A percentile compares a stretch with the other conserved stretches of the same genome.
phyloP scores from a whole-genome alignment of 1,139 yeast genomes.

The Candida smagusa region DNA sequence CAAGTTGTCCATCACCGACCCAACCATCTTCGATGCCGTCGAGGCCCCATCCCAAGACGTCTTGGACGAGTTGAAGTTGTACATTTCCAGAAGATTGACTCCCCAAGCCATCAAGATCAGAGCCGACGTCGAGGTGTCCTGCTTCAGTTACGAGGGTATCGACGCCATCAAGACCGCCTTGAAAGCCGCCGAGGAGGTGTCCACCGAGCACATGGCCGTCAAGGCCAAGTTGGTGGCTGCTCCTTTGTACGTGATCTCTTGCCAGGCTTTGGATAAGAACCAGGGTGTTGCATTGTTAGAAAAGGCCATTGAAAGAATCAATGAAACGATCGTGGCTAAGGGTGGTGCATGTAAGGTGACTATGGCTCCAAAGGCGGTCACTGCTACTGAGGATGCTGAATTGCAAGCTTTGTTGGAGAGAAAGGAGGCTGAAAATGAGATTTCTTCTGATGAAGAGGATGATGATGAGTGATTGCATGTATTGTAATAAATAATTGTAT shows the following conservation, averaged over 20 bases:
- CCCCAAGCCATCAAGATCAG: slow-evolving; percentile 98
- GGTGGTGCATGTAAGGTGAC: slow-evolving; percentile 92
- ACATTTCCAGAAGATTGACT: slow-evolving; percentile 89
- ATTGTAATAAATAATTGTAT: not conserved
- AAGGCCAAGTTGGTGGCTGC: slow-evolving; percentile 97
- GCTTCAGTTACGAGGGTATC: slow-evolving; percentile 96
- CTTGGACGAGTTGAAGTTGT: slow-evolving; percentile 75
- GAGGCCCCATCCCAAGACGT: slow-evolving; percentile 70
- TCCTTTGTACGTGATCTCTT: slow-evolving; percentile 90
- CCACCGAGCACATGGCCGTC: slow-evolving; percentile 81
- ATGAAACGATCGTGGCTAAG: slow-evolving; percentile 60
- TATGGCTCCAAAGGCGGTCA: slow-evolving; percentile 98
- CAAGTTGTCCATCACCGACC: slow-evolving; percentile 92
- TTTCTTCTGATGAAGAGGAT: slow-evolving; percentile 44
- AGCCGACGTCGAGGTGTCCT: slow-evolving; percentile 96
- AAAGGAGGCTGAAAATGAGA: slow-evolving; percentile 48
- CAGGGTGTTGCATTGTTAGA: slow-evolving; percentile 79
- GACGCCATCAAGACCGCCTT: slow-evolving; percentile 93
- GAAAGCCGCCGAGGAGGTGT: slow-evolving; percentile 77
- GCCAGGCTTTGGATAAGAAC: slow-evolving; percentile 88
- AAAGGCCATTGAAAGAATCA: slow-evolving; percentile 74
- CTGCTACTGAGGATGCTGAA: slow-evolving; percentile 98
- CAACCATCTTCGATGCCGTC: slow-evolving; percentile 78
- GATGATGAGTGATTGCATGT: slow-evolving; percentile 20
- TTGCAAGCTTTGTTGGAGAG: slow-evolving; percentile 82